Conservation (phyloP, 2,329 filamentous ascomycete genomes). For the Ustulina deusta region DNA sequence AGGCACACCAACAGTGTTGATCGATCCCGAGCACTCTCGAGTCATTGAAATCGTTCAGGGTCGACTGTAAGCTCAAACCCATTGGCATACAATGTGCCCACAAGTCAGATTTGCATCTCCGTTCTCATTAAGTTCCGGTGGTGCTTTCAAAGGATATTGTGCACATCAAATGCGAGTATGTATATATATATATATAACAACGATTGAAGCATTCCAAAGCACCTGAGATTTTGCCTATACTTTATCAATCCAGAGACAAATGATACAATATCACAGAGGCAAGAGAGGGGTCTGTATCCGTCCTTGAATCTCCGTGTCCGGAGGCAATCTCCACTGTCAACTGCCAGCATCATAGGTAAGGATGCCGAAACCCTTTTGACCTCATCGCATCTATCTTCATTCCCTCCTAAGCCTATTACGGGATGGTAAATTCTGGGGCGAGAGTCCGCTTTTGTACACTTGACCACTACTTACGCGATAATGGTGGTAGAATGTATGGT, state of each 20-base stretch:
- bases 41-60: background rate
- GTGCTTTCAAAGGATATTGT: too few species aligned
- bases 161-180: too few species aligned
- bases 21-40: background rate
- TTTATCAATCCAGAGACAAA: background rate
- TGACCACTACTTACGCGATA: background rate
- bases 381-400: background rate
- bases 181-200: background rate
- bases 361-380: background rate
- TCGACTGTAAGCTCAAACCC: background rate
- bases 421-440: background rate
- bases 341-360: conserved; percentile 5
- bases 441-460: background rate
- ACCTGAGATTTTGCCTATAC: background rate
- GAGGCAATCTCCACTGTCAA: conserved; percentile 5
- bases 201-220: conserved; percentile 1
- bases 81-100: background rate
- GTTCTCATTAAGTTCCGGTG: background rate
- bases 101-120: background rate
- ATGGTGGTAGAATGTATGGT: background rate
- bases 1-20: background rate
- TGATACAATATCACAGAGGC: background rate
- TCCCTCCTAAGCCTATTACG: background rate
- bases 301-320: background rate
- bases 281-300: background rate